A percentile compares a stretch with the other conserved stretches of the same genome.
phyloP scores from a whole-genome alignment of 192 early-diverging fungal species.

The Coemansia sp. region DNA sequence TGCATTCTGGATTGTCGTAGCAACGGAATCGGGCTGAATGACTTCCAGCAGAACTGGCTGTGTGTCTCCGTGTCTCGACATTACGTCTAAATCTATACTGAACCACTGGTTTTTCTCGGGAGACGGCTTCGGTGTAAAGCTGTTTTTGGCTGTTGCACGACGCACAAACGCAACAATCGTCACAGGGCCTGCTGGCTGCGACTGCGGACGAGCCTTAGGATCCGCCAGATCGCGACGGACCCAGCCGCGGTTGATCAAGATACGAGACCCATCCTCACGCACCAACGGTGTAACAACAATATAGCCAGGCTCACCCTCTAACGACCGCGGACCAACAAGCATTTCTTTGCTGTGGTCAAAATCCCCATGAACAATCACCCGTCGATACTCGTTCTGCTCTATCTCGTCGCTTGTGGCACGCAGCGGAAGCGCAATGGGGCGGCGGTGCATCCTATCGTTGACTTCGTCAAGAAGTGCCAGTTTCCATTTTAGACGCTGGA shows the following conservation, averaged over 20 bases:
- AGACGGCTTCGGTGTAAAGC: conserved; percentile 62
- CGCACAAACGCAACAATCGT: conserved; percentile 69
- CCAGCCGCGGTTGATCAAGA: conserved; percentile 90
- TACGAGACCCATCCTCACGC: conserved; percentile 66
- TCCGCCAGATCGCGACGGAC: conserved; percentile 70
- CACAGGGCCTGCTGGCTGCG: conserved; percentile 57
- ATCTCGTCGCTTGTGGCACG: conserved; percentile 59
- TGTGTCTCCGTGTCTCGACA: conserved; percentile 66
- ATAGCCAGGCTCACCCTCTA: conserved; percentile 71
- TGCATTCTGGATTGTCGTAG: conserved; percentile 26
- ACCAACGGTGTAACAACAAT: conserved; percentile 74
- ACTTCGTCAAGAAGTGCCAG: conserved; percentile 69
- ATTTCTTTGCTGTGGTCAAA: conserved; percentile 77
- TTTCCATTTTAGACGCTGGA: conserved; percentile 87
- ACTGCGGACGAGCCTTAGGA: conserved; percentile 56
- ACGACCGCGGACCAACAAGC: conserved; percentile 75
- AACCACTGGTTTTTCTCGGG: conserved; percentile 79
- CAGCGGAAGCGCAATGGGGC: conserved; percentile 68
- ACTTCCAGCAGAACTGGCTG: conserved; percentile 77
- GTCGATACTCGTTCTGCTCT: conserved; percentile 72
- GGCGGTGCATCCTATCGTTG: conserved; percentile 65
- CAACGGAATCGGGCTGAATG: conserved; percentile 59
- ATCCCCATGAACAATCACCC: conserved; percentile 67
- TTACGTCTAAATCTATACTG: conserved; percentile 72
- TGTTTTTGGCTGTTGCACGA: conserved; percentile 56